Base-by-base conservation (phyloP, 192 early-diverging fungal species). In the Rhizoclosmatium globosum region DNA sequence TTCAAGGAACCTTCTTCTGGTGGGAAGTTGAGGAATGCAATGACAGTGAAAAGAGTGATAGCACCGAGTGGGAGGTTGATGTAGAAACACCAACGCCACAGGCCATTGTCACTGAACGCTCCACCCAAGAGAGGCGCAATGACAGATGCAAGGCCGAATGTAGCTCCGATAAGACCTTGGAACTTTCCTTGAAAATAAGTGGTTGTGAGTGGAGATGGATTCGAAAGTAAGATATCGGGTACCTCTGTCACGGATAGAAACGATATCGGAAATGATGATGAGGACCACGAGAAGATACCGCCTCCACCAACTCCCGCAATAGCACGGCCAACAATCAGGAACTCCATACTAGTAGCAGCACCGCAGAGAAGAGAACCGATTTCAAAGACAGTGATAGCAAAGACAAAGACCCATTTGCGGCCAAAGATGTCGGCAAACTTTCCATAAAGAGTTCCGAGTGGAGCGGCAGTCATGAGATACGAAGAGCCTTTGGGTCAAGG, bases 341-440 rank as follows among this genome's bases (percentile, higher is more conserved):
- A 85, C 23, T 59, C 68, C 83, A 90, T 87, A 61, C 53, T 74
- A 17, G 38, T 64, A 2, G 96, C 92, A 39, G 89, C 79, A 21
- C 95, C 97, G 80, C 96, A 97, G 21, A 97, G 82, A 2, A 93
- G 76, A 0, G 93, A 31, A 31, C 31, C 31, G 31, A 31, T 31
- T 31, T 31, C 31, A 31, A 31, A 31, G 31, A 31, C 94, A 3
- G 96, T 96, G 7, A 92, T 66, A 42, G 85, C 60, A 45, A 90
- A 86, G 0, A 96, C 71, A 44, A 98, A 90, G n/a, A 89, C 89
- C 2, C n/a, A 64, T 76, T 95, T 93, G 45, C 95, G 90, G 38
- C 95, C 97, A 84, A 97, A 93, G 73, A 97, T 97, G 77, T 99
- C 96, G 60, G 94, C 90, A 68, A 98, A 88, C 31, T 31, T 31